Percentiles rank a stretch among this genome's conserved stretches.
Evolutionary conservation across 352 stramenopile genomes (phyloP).

Genomic region (Phytophthora colocasiae): DNA sequence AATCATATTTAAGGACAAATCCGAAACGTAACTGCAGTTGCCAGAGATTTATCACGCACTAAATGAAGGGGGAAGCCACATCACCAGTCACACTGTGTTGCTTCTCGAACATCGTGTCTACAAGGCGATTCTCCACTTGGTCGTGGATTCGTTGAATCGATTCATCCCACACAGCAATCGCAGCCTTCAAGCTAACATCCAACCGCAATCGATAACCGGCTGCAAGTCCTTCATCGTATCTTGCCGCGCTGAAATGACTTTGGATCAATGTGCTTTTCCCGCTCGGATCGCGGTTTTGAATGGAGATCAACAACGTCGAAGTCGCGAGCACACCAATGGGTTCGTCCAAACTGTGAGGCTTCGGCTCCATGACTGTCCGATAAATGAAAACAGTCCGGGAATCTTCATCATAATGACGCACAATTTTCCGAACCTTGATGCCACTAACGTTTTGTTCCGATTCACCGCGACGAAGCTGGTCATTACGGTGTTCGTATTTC

Average conservation of each 20-base stretch:
- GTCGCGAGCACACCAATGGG: slow-evolving; percentile 1
- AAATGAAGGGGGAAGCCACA: not conserved
- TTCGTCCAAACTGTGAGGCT: not conserved
- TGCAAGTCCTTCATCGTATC: slow-evolving; percentile 10
- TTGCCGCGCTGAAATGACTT: slow-evolving; percentile 8
- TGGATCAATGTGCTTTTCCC: not conserved
- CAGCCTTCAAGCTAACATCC: slow-evolving; percentile 3
- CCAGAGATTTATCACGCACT: not conserved
- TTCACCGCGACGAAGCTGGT: not conserved
- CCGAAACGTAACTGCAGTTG: not conserved
- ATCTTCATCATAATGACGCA: slow-evolving; percentile 7
- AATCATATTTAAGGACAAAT: no score
- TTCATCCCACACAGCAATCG: slow-evolving; percentile 14
- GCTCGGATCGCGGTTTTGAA: not conserved
- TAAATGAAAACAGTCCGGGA: slow-evolving; percentile 11
- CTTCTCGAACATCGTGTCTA: not conserved
- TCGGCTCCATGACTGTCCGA: slow-evolving; percentile 1
- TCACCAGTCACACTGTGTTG: not conserved
- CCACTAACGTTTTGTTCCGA: not conserved
- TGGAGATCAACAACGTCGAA: slow-evolving; percentile 5
- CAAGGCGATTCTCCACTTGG: not conserved
- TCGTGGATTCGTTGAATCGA: slow-evolving; percentile 11
- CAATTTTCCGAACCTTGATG: slow-evolving; percentile 5
- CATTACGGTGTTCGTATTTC: not conserved
- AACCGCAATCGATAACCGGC: slow-evolving; percentile 1